Evolutionary conservation across 2,329 filamentous ascomycete genomes (phyloP).

Genomic region (Phyllosticta ampelicida): DNA sequence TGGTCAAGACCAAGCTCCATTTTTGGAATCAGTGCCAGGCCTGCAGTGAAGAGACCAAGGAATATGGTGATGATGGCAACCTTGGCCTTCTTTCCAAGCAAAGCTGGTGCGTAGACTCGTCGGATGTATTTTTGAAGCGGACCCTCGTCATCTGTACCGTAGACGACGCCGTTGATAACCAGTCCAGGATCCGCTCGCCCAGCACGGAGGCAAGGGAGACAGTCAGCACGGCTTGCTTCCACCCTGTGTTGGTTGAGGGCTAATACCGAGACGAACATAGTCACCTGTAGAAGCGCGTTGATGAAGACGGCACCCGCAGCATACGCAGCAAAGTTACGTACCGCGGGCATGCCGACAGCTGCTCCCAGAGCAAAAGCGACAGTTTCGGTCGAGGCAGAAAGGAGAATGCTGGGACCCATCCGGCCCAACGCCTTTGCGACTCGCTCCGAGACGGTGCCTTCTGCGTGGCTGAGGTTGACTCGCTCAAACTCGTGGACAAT

Average conservation of each 20-base stretch:
- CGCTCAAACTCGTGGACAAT: conserved; percentile 98
- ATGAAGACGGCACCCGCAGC: conserved; percentile 93
- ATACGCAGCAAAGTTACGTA: conserved; percentile 94
- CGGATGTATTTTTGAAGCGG: conserved; percentile 78
- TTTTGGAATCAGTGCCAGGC: conserved; percentile 71
- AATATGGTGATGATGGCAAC: conserved; percentile 67
- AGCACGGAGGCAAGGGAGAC: conserved; percentile 80
- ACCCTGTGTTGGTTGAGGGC: conserved; percentile 85
- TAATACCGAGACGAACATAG: conserved; percentile 89
- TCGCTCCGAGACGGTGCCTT: conserved; percentile 75
- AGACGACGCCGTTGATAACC: conserved; percentile 50
- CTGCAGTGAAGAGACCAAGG: conserved; percentile 76
- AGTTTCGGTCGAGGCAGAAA: conserved; percentile 91
- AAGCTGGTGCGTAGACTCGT: conserved; percentile 71
- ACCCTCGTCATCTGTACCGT: conserved; percentile 75
- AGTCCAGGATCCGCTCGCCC: conserved; percentile 61
- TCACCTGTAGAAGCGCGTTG: conserved; percentile 93
- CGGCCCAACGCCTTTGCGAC: conserved; percentile 82
- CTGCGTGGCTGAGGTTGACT: conserved; percentile 83
- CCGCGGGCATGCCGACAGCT: conserved; percentile 94
- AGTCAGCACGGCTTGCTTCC: conserved; percentile 79
- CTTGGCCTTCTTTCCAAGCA: conserved; percentile 75
- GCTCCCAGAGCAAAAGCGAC: conserved; percentile 85
- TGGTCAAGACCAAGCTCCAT: conserved; percentile 87
- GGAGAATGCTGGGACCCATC: conserved; percentile 92